phyloP scores from a whole-genome alignment of 495 filamentous ascomycete species.

The Hamigera avellanea region DNA sequence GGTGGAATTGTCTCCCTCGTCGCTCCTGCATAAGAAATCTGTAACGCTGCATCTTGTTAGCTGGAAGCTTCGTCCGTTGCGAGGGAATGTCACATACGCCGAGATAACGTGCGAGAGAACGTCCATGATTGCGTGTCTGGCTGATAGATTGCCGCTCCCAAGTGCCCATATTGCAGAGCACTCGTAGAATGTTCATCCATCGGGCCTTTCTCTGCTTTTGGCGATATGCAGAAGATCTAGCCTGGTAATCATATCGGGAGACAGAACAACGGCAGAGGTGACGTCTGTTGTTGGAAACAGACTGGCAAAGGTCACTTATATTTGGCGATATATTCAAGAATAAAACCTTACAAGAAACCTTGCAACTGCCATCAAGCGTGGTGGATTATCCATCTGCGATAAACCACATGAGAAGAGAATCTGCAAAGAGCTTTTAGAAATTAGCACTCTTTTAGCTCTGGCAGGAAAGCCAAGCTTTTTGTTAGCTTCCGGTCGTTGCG shows the following conservation, averaged over 20 bases:
- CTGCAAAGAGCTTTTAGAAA: no score
- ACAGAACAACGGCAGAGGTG: slow-evolving; percentile 14
- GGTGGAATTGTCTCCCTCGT: slow-evolving; percentile 20
- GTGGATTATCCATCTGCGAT: no score
- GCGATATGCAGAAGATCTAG: slow-evolving; percentile 14
- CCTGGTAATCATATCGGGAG: slow-evolving; percentile 23
- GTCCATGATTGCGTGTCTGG: slow-evolving; percentile 41
- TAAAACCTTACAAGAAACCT: no score
- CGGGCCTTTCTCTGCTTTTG: slow-evolving; percentile 32
- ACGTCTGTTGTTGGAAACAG: background rate
- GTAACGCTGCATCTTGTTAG: slow-evolving; percentile 14
- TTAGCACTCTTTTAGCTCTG: no score
- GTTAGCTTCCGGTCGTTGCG: no score
- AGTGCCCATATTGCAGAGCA: slow-evolving; percentile 56
- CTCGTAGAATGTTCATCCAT: slow-evolving; percentile 47
- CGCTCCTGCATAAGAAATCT: slow-evolving; percentile 22
- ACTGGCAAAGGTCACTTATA: no score
- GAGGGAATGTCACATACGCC: slow-evolving; percentile 8
- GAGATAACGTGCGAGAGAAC: slow-evolving; percentile 34
- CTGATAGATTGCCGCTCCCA: slow-evolving; percentile 47
- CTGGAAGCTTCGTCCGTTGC: background rate
- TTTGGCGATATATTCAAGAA: no score
- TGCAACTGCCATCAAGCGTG: no score
- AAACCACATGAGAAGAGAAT: no score
- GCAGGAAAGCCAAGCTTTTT: no score